Percentiles rank a stretch among this genome's conserved stretches.
Evolutionary conservation across 208 protist species (phyloP).

Genomic region (Polymyxa betae): DNA sequence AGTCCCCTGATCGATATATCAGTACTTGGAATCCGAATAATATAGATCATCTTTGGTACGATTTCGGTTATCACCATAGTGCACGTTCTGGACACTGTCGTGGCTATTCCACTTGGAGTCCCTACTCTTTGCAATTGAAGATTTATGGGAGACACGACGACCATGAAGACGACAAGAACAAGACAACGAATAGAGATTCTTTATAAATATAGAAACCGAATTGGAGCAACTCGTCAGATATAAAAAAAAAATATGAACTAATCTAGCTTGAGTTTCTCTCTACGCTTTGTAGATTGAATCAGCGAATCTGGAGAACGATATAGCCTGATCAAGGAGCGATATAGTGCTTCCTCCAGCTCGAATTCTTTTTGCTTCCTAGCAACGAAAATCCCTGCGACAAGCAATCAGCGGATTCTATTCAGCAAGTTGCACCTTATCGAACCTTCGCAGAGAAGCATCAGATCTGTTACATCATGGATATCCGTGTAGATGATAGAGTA

Average conservation of each 20-base stretch:
- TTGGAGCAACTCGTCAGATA: too few relatives aligned
- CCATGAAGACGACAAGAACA: too few relatives aligned
- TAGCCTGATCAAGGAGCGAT: slow-evolving; percentile 24
- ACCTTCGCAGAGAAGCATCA: slow-evolving; percentile 50
- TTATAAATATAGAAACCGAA: too few relatives aligned
- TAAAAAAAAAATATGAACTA: background rate
- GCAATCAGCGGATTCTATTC: background rate
- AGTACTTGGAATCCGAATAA: too few relatives aligned
- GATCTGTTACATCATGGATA: slow-evolving; percentile 27
- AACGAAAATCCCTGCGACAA: slow-evolving; percentile 28
- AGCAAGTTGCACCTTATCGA: background rate
- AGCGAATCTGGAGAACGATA: slow-evolving; percentile 17
- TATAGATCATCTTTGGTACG: too few relatives aligned
- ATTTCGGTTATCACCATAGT: too few relatives aligned
- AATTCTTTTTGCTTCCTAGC: slow-evolving; percentile 28
- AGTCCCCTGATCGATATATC: too few relatives aligned
- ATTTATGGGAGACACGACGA: too few relatives aligned
- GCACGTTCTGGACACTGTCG: too few relatives aligned
- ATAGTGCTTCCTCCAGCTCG: slow-evolving; percentile 46
- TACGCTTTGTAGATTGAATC: background rate
- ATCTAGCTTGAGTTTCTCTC: slow-evolving; percentile 32
- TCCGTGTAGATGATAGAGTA: slow-evolving; percentile 43
- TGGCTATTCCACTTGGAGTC: too few relatives aligned
- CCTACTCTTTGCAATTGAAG: too few relatives aligned
- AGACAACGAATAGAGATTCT: too few relatives aligned